Evolutionary conservation across 2,329 filamentous ascomycete genomes (phyloP), one percentile per base, ranked within the genome.

Genomic region (Aspergillus quadricinctus): DNA sequence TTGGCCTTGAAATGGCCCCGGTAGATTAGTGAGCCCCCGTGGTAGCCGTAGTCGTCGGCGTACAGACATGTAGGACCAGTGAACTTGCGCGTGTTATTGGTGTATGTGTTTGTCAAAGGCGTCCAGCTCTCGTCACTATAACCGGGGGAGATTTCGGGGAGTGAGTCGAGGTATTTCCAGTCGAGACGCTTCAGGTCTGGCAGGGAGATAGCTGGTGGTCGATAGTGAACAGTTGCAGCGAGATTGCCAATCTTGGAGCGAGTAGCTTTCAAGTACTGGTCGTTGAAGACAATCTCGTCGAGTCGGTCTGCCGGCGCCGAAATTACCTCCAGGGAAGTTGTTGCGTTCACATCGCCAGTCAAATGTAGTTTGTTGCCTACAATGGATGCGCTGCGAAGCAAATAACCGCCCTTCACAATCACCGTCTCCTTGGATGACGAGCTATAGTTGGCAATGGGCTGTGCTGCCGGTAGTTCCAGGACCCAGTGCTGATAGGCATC

Each of bases 1-100:
- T 76, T 80, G 4, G 88, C 83, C 0, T 76, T 80, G 68, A 93
- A 92, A 61, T 84, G 79, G 0, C 88, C 89, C 1, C 88, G 83
- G 76, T 83, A 92, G 49, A 92, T 63, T 0, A 92, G 77, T 1
- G 82, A 83, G 3, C 89, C 88, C 0, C 84, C 80, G 68, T 89
- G 80, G 72, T 85, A 92, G 23, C 88, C 88, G 65, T 92, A 92
- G 70, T 92, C 89, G n/a, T 83, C 83, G 0, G 80, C 80, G 65
- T 88, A 90, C 0, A 92, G 80, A 0, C 83, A 86, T 0, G 83
- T 84, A 0, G 88, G 85, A 0, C 89, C 92, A 0, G 77, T 80
- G 2, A 87, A 73, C 1, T 80, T 73, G 19, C 73, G 66, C 19
- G 78, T 75, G 0, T 81, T 83, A 69, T 91, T 91, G 2, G 78